Evolutionary conservation across 768 basidiomycete genomes (phyloP).

Genomic region (Chalciporus pseudorubinellus): DNA sequence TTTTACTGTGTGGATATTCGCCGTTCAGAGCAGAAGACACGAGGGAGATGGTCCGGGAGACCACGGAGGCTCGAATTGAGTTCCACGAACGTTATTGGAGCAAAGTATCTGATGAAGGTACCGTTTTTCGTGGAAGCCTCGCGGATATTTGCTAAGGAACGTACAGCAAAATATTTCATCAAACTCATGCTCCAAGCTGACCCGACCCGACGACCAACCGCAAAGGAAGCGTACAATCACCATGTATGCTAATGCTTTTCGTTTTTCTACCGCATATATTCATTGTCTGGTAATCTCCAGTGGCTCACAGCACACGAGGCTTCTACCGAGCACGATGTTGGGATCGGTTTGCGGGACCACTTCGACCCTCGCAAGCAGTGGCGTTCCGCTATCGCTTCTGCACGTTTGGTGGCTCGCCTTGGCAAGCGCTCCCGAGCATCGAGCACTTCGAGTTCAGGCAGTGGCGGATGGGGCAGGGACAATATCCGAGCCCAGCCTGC

Average conservation of each 20-base stretch:
- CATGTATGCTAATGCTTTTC: conserved; percentile 43
- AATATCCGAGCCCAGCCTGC: conserved; percentile 18
- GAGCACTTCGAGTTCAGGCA: conserved; percentile 30
- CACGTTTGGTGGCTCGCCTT: conserved; percentile 39
- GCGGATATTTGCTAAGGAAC: background rate
- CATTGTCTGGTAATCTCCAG: conserved; percentile 30
- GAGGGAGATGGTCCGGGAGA: conserved; percentile 75
- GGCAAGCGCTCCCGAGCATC: conserved; percentile 26
- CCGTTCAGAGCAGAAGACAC: conserved; percentile 88
- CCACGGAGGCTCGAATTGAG: conserved; percentile 78
- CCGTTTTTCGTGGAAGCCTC: conserved; percentile 2
- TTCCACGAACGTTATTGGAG: conserved; percentile 96
- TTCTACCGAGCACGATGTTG: conserved; percentile 73
- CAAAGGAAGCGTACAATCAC: conserved; percentile 64
- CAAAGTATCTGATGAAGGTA: conserved; percentile 79
- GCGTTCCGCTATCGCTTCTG: conserved; percentile 62
- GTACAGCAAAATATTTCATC: conserved; percentile 82
- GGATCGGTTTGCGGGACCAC: conserved; percentile 70
- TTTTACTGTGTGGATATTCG: conserved; percentile 91
- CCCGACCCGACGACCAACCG: conserved; percentile 68
- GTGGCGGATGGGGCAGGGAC: conserved; percentile 39
- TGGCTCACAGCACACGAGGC: conserved; percentile 73
- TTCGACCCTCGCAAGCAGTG: conserved; percentile 76
- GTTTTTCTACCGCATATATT: background rate
- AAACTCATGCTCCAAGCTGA: conserved; percentile 66